These are phyloP conservation scores for Trypanosoma avium DNA, from an alignment of 208 protist species.

Conservation along the genomic window DNA sequence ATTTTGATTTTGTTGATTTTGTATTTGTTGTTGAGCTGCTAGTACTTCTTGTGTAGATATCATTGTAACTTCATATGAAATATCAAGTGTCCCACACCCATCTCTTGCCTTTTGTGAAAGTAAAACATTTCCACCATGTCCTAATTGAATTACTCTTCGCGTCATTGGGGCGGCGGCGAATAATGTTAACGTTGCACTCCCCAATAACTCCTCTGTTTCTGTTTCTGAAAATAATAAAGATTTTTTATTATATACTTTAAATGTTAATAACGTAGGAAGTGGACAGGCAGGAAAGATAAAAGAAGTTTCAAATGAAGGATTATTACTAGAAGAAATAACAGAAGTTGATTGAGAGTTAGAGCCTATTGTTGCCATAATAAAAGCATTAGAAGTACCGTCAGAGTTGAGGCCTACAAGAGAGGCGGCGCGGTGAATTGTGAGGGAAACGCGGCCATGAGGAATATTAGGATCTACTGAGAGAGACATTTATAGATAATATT, in stretches of 20 bases:
- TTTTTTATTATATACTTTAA: constrained; percentile 63
- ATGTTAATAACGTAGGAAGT: constrained; percentile 63
- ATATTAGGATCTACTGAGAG: constrained; percentile 20
- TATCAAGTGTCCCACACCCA: constrained; percentile 50
- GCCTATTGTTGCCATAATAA: constrained; percentile 57
- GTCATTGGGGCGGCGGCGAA: constrained; percentile 39
- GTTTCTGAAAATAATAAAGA: too few relatives aligned
- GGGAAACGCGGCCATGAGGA: constrained; percentile 30
- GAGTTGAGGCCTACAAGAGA: constrained; percentile 66
- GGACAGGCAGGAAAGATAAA: constrained; percentile 61
- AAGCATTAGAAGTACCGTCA: constrained; percentile 74
- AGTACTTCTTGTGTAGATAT: constrained; percentile 19
- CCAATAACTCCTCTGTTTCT: constrained; percentile 68
- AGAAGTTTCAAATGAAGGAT: constrained; percentile 52
- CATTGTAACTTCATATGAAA: constrained; percentile 51
- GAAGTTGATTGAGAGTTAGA: constrained; percentile 39
- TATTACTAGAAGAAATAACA: constrained; percentile 44
- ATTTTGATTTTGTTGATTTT: neutral
- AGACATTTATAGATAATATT: neutral
- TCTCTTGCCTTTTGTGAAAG: constrained; percentile 50
- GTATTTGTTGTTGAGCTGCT: neutral
- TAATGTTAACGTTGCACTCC: constrained; percentile 71
- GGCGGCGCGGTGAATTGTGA: constrained; percentile 61
- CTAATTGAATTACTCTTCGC: constrained; percentile 47
- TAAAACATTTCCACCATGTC: constrained; percentile 60